A percentile compares a stretch with the other conserved stretches of the same genome.
Conservation (phyloP, 2,329 filamentous ascomycete species). For the Aspergillus piperis region DNA sequence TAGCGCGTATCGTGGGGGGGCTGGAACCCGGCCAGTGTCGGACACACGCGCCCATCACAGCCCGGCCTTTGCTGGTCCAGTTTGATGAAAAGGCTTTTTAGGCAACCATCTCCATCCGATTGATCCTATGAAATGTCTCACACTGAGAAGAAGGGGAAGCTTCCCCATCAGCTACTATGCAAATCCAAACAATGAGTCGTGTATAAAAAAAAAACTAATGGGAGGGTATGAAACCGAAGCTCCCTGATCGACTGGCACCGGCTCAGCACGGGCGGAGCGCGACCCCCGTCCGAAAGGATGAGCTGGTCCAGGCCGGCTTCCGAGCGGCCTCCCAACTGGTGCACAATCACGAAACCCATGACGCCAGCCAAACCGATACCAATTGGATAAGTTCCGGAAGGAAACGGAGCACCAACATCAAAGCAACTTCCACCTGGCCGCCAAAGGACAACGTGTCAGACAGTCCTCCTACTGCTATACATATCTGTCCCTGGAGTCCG, state of each 20-base stretch:
- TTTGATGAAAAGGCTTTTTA: not conserved
- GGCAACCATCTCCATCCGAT: not conserved
- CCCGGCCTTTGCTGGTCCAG: no score
- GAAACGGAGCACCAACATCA: not conserved
- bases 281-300: conserved; percentile 4
- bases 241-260: not conserved
- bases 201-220: not conserved
- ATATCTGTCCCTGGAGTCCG: not conserved
- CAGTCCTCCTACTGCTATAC: not conserved
- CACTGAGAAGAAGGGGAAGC: not conserved
- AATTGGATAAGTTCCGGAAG: not conserved
- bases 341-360: not conserved
- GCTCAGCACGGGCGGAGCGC: conserved; percentile 1
- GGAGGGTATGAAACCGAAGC: not conserved
- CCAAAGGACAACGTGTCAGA: conserved; percentile 1
- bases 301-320: not conserved
- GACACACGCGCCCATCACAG: not conserved
- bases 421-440: not conserved
- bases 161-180: not conserved
- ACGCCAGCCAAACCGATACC: not conserved
- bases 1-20: not conserved
- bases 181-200: not conserved
- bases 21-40: conserved; percentile 1
- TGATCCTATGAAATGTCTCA: not conserved
- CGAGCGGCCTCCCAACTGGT: not conserved